Base-by-base conservation (phyloP, 805 yeast genomes). In the Nakazawaea populi region DNA sequence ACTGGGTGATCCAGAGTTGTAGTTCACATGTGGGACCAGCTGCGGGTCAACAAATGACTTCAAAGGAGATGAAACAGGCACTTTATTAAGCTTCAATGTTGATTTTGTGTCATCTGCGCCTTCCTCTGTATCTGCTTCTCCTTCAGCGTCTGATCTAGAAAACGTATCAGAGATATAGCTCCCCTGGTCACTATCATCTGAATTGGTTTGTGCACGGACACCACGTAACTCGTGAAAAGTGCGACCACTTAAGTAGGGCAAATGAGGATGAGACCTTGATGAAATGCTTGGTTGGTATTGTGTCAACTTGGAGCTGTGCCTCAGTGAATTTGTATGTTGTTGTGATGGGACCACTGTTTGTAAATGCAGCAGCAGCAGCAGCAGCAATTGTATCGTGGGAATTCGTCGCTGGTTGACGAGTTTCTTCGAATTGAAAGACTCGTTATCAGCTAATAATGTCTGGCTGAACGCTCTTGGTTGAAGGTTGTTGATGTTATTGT, bases 401-500 rank as follows among this genome's bases (percentile, higher is more conserved):
- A 49, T 45, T 28, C 49, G 14, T 14, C 46, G 18, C 14, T 40
- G 45, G 12, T 31, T 11, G 7, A 49, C 27, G 24, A 38, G 8
- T 40, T 36, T 46, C 28, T 51, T 51, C 4, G 53, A 51, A 6
- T 8, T 36, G 10, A 46, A 34, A 2, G 53, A 51, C 18, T 51
- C 53, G 30, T 42, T 51, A 32, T 51, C 53, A 11, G 39, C 14
- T 24, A 51, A 27, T 7, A 51, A 49, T 8, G 50, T 51, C 29
- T 46, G 53, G 39, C 48, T 43, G 44, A 51, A 51, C 11, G 50
- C 50, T 40, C 53, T 35, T 4, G 50, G 47, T 37, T 41, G 49
- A 9, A 45, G 14, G 32, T 50, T 45, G 34, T 24, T 36, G 35
- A 4, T 44, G 14, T 40, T 30, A 32, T 43, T 39, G 10, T 11